Evolutionary conservation across 2,329 filamentous ascomycete species (phyloP), one percentile per base, ranked within the genome.

Genomic region (Claviceps sorghi): DNA sequence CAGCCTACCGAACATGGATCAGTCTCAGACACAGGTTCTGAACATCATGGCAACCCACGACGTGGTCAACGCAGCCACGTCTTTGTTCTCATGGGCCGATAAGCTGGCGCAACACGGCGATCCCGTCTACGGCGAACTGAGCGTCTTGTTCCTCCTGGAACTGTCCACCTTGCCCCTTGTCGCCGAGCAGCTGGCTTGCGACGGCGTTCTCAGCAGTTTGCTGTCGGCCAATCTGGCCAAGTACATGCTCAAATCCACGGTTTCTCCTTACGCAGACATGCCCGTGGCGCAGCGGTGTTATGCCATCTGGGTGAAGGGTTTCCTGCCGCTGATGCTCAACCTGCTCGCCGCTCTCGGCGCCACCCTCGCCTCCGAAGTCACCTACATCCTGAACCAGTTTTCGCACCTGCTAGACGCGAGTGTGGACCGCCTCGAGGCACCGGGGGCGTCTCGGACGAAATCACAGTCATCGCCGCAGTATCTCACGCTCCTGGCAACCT

Each of bases 71-170:
- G 86, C 89, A 55, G 90, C 89, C 0, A 83, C 84, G 6, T 88
- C 86, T 36, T 76, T 98, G 5, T 97, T 91, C 68, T 95, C 89
- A 0, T 98, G 93, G 93, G 81, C 91, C 4, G 89, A 97, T 65
- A 82, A 84, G 58, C 76, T 97, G 26, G 79, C 84, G 0, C 77
- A 84, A 38, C 78, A 84, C 53, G 81, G 83, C 30, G 91, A 97
- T 63, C 91, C 93, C 0, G 74, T 97, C 32, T 97, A 96, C 65
- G 93, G 90, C 57, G 90, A 96, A 64, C 78, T 96, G n/a, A 87
- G 86, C 60, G 77, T 95, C 42, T 76, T 90, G 29, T 94, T 97
- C 67, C 76, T 98, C 15, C 80, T 95, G 22, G 87, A 95, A 58
- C 77, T 98, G 13, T 95, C 90, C 1, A 83, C 80, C 15, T 76